phyloP scores from a whole-genome alignment of 2,329 filamentous ascomycete species.

The Microsporum audouinii region DNA sequence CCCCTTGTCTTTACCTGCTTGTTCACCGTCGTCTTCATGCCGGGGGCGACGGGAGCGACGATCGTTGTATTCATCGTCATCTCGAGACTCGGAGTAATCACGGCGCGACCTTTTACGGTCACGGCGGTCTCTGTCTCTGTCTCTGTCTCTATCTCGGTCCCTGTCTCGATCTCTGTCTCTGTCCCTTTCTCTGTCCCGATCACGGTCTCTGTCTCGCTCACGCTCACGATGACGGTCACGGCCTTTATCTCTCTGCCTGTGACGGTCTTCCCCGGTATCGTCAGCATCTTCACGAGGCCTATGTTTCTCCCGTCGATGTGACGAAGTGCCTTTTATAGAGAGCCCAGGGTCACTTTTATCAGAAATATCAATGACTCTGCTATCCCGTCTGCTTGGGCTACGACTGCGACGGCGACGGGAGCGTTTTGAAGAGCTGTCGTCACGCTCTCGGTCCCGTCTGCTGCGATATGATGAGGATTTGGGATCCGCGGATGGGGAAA shows the following conservation, averaged over 20 bases:
- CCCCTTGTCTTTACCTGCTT: constrained; percentile 2
- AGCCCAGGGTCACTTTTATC: constrained; percentile 1
- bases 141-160: constrained; percentile 24
- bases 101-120: constrained; percentile 32
- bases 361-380: not conserved
- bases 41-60: constrained; percentile 29
- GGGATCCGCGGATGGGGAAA: constrained; percentile 54
- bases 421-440: constrained; percentile 34
- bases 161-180: constrained; percentile 37
- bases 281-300: not conserved
- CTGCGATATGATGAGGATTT: constrained; percentile 48
- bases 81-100: constrained; percentile 28
- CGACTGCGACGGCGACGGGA: constrained; percentile 41
- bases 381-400: not conserved
- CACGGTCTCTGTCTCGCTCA: constrained; percentile 31
- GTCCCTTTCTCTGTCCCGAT: constrained; percentile 22
- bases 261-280: constrained; percentile 22
- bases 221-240: constrained; percentile 19
- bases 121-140: constrained; percentile 13
- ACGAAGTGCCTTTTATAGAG: not conserved
- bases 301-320: not conserved
- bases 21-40: constrained; percentile 3
- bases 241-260: constrained; percentile 19
- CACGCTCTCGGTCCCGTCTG: constrained; percentile 47
- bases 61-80: constrained; percentile 23